phyloP scores from a whole-genome alignment of 495 filamentous ascomycete species.

The Penicillium malachiteum region DNA sequence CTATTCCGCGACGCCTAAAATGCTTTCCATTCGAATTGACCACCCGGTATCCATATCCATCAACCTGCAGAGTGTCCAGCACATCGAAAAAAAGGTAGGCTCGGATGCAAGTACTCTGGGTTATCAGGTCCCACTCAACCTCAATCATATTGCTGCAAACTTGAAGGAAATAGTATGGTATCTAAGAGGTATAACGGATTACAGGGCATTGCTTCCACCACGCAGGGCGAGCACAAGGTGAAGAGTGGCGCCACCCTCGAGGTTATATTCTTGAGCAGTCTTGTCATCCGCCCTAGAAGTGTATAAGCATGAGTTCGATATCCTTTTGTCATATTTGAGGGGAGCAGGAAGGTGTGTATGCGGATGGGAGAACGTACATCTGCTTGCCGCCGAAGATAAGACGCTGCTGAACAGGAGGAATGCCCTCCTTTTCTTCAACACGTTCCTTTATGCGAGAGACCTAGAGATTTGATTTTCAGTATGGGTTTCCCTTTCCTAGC shows the following conservation, averaged over 20 bases:
- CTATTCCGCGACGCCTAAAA: background rate
- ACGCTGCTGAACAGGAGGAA: slow-evolving; percentile 94
- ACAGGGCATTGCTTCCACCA: slow-evolving; percentile 54
- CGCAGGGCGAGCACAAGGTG: slow-evolving; percentile 93
- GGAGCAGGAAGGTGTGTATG: background rate
- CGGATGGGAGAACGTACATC: slow-evolving; percentile 63
- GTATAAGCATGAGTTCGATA: background rate
- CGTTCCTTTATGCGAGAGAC: slow-evolving; percentile 96
- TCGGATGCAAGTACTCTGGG: background rate
- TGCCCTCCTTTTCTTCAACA: slow-evolving; percentile 98
- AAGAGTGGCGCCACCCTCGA: slow-evolving; percentile 89
- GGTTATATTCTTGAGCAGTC: slow-evolving; percentile 77
- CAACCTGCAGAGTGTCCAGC: background rate
- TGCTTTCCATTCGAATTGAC: background rate
- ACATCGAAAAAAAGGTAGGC: background rate
- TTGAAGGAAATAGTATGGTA: slow-evolving; percentile 18
- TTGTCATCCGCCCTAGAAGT: slow-evolving; percentile 80
- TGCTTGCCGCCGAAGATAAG: slow-evolving; percentile 97
- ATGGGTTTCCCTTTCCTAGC: background rate
- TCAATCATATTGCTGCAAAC: slow-evolving; percentile 17
- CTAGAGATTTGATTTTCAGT: slow-evolving; percentile 38
- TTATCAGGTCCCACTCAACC: background rate
- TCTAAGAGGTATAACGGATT: slow-evolving; percentile 20
- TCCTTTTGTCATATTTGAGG: background rate
- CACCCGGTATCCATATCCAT: no score